A percentile compares a stretch with the other conserved stretches of the same genome.
Conservation (phyloP, 1,139 yeast species). For the Oligophagozyma castellii region DNA sequence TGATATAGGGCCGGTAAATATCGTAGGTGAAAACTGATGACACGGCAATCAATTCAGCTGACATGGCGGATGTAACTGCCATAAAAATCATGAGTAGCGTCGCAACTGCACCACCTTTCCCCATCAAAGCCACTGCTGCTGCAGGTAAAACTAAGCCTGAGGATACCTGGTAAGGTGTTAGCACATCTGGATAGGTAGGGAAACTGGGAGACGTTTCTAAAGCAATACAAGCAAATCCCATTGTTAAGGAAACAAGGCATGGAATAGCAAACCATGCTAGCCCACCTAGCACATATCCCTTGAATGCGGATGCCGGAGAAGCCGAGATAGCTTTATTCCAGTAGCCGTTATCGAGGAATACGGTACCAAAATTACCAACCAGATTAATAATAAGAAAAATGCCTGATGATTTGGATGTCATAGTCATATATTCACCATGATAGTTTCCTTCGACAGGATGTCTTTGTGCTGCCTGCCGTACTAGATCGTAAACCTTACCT, state of each 20-base stretch:
- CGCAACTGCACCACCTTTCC: conserved; percentile 78
- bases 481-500: conserved; percentile 58
- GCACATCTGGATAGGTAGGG: conserved; percentile 62
- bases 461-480: conserved; percentile 41
- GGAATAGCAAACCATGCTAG: conserved; percentile 88
- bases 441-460: conserved; percentile 64
- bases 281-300: conserved; percentile 90
- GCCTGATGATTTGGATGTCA: conserved; percentile 67
- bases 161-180: conserved; percentile 54
- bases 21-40: conserved; percentile 78
- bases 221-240: conserved; percentile 72
- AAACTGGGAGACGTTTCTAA: conserved; percentile 53
- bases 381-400: conserved; percentile 72
- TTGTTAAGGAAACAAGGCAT: conserved; percentile 62
- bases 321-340: conserved; percentile 88
- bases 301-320: conserved; percentile 68
- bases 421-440: conserved; percentile 63
- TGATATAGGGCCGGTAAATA: conserved; percentile 63
- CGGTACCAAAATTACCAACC: conserved; percentile 83
- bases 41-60: conserved; percentile 80
- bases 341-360: conserved; percentile 78
- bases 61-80: conserved; percentile 72
- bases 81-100: conserved; percentile 65
- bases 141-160: conserved; percentile 79
- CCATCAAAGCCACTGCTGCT: conserved; percentile 74